Percentiles rank a stretch among this genome's conserved stretches.
These are phyloP conservation scores for Galerina marginata DNA, from an alignment of 768 basidiomycete genomes.

Conservation along the genomic window DNA sequence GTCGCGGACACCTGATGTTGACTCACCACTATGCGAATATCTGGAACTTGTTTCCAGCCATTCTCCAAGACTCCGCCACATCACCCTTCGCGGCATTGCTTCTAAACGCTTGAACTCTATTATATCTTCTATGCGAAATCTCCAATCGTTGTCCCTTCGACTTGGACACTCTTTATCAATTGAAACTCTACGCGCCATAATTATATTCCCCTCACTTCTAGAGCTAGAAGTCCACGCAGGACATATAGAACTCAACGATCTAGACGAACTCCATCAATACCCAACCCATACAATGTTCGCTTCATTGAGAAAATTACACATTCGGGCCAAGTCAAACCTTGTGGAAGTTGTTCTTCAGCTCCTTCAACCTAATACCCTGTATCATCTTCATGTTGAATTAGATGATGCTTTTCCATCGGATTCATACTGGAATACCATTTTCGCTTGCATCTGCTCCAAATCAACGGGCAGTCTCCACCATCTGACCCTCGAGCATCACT, in stretches of 20 bases:
- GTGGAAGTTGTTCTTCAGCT: slow-evolving; percentile 39
- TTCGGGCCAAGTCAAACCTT: slow-evolving; percentile 42
- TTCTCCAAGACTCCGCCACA: slow-evolving; percentile 34
- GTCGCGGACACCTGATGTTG: slow-evolving; percentile 18
- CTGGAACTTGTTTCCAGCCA: slow-evolving; percentile 33
- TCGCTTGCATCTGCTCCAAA: slow-evolving; percentile 34
- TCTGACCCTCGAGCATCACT: slow-evolving; percentile 49
- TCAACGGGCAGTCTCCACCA: slow-evolving; percentile 36
- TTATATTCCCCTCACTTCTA: slow-evolving; percentile 40
- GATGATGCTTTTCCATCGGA: slow-evolving; percentile 29
- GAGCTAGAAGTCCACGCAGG: slow-evolving; percentile 52
- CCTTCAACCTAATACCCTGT: slow-evolving; percentile 37
- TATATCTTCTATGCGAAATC: slow-evolving; percentile 36
- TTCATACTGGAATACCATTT: slow-evolving; percentile 40
- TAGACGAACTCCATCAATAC: slow-evolving; percentile 20
- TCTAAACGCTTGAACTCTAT: slow-evolving; percentile 33
- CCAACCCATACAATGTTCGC: slow-evolving; percentile 34
- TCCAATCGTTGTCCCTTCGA: slow-evolving; percentile 45
- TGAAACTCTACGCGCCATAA: slow-evolving; percentile 41
- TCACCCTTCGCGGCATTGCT: slow-evolving; percentile 46
- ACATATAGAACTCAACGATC: slow-evolving; percentile 35
- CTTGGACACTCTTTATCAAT: slow-evolving; percentile 42
- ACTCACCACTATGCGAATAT: slow-evolving; percentile 29
- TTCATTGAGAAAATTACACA: slow-evolving; percentile 41
- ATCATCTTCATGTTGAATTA: slow-evolving; percentile 44